Base-by-base conservation (phyloP, 176 grass and related monocot species). In the Canna indica region DNA sequence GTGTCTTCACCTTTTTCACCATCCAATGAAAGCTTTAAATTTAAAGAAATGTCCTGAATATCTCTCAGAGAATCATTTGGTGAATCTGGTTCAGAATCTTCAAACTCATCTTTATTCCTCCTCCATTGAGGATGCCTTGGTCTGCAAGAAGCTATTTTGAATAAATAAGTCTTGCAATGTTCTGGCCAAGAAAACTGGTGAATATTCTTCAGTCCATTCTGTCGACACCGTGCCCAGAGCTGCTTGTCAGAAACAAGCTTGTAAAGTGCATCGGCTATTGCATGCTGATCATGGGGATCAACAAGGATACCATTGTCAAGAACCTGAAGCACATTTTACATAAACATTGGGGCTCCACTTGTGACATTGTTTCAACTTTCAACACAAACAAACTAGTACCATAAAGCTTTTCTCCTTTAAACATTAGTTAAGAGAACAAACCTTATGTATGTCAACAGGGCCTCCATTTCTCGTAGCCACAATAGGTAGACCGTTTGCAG, bases 191-290 rank as follows among this genome's bases (percentile, higher is more conserved):
- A 85, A 62, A 85, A 85, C 38, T 47, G 74, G 60, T 85, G 83
- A 44, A 85, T 85, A 69, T 85, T 85, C 80, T 85, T 85, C 52
- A 85, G 59, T 7, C 83, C 83, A 73, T 78, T 78, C 61, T 85
- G 83, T 41, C 78, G 78, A 73, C 83, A 85, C 60, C 69, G 67
- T 33, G 83, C 74, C 83, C 83, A 85, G 18, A 85, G 69, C 33
- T 85, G 83, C 61, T 85, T 85, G 65, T 85, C 78, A 69, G 83
- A 85, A 71, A 85, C 83, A 32, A 85, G 83, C 48, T 81, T 85
- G 72, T 85, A 85, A 54, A 85, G 78, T 78, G 83, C 83, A 81
- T 85, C 83, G 54, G 83, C 56, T 48, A 85, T 85, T 50, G 68
- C 72, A 48, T 80, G 75, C 57, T 85, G 83, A 59, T 85, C 83